These are phyloP conservation scores for Picea sitchensis DNA, from an alignment of 75 land plant species.

Conservation along the genomic window DNA sequence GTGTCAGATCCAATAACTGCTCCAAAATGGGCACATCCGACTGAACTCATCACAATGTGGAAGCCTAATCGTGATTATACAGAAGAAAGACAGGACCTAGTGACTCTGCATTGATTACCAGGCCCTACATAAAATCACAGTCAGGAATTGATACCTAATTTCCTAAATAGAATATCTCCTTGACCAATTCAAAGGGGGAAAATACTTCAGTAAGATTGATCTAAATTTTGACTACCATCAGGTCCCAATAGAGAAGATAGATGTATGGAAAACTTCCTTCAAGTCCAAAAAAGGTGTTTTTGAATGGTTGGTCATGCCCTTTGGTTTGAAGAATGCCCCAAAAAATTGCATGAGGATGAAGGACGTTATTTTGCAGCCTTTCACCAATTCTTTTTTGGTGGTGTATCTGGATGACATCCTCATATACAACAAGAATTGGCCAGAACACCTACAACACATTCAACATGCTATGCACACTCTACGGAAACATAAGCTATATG, in stretches of 20 bases:
- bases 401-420: background rate
- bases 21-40: background rate
- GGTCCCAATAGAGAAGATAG: background rate
- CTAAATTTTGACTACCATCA: background rate
- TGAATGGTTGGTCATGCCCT: no score
- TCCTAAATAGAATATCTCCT: background rate
- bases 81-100: background rate
- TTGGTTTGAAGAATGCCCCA: background rate
- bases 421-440: no score
- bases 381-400: background rate
- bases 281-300: background rate
- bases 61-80: background rate
- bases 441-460: no score
- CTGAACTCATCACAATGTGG: background rate
- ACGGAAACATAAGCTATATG: background rate
- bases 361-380: background rate
- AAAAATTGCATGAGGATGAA: background rate
- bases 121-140: background rate
- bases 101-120: background rate
- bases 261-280: background rate
- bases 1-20: no score
- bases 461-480: no score
- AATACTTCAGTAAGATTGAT: background rate
- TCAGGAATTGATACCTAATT: background rate
- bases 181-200: background rate